phyloP scores from a whole-genome alignment of 768 basidiomycete genomes.

The Pulveroboletus ravenelii region DNA sequence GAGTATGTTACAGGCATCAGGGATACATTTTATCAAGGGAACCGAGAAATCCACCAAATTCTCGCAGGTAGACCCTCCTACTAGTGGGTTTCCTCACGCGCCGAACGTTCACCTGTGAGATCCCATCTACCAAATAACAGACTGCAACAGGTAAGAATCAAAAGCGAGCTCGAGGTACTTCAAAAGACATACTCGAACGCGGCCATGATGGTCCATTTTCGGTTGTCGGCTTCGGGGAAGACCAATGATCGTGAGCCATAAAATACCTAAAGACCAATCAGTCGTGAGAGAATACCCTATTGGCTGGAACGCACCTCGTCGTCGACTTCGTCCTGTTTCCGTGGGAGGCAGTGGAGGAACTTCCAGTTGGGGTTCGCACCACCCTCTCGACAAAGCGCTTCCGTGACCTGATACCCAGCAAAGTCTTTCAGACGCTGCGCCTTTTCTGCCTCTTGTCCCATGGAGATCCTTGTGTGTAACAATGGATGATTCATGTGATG shows the following conservation, averaged over 20 bases:
- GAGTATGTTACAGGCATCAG: not conserved
- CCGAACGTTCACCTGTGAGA: conserved; percentile 19
- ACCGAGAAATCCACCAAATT: not conserved
- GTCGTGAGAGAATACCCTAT: not conserved
- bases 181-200: conserved; percentile 68
- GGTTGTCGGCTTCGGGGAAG: conserved; percentile 93
- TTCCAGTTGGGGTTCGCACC: conserved; percentile 86
- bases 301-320: conserved; percentile 61
- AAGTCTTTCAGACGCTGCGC: conserved; percentile 83
- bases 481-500: not conserved
- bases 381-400: conserved; percentile 72
- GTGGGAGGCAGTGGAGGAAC: conserved; percentile 94
- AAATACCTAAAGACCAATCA: conserved; percentile 57
- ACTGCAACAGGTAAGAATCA: conserved; percentile 12
- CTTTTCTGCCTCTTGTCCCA: conserved; percentile 97
- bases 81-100: conserved; percentile 10
- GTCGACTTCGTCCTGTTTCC: conserved; percentile 91
- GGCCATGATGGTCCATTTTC: conserved; percentile 96
- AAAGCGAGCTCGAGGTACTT: not conserved
- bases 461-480: conserved; percentile 72
- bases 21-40: not conserved
- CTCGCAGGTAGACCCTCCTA: not conserved
- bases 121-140: conserved; percentile 47
- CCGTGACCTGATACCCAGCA: conserved; percentile 90
- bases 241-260: conserved; percentile 89